A percentile compares a stretch with the other conserved stretches of the same genome.
These are phyloP conservation scores for Xylaria sp. DNA, from an alignment of 2,329 filamentous ascomycete species.

Conservation along the genomic window DNA sequence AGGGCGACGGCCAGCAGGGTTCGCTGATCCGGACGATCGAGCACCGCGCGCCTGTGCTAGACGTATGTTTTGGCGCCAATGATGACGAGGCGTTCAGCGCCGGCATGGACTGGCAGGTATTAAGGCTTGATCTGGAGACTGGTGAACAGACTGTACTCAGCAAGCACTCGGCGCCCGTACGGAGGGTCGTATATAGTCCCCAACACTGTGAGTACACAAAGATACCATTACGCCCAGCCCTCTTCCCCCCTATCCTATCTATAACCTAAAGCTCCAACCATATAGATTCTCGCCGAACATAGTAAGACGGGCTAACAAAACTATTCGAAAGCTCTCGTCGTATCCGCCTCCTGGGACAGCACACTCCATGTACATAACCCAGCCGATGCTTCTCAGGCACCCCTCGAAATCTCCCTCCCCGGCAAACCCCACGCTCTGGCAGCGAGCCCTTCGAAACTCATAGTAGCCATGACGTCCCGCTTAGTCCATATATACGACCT, in stretches of 20 bases:
- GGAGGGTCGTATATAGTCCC: conserved; percentile 83
- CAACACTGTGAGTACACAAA: conserved; percentile 68
- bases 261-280: not conserved
- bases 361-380: conserved; percentile 87
- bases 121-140: conserved; percentile 76
- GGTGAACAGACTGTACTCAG: conserved; percentile 80
- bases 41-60: conserved; percentile 86
- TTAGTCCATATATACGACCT: conserved; percentile 97
- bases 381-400: conserved; percentile 60
- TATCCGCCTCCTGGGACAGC: conserved; percentile 94
- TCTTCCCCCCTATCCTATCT: not conserved
- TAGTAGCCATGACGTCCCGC: conserved; percentile 95
- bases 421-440: conserved; percentile 92
- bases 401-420: conserved; percentile 76
- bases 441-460: conserved; percentile 79
- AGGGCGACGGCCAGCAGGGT: conserved; percentile 58
- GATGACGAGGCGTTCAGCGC: conserved; percentile 87
- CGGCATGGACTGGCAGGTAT: conserved; percentile 88
- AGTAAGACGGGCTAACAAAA: conserved; percentile 22
- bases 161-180: conserved; percentile 82
- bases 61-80: conserved; percentile 88
- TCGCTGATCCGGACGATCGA: conserved; percentile 78
- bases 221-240: too few relatives aligned
- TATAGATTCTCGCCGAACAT: not conserved
- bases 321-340: conserved; percentile 68